phyloP scores from a whole-genome alignment of 192 early-diverging fungal genomes.

The Helicostylum pulchrum region DNA sequence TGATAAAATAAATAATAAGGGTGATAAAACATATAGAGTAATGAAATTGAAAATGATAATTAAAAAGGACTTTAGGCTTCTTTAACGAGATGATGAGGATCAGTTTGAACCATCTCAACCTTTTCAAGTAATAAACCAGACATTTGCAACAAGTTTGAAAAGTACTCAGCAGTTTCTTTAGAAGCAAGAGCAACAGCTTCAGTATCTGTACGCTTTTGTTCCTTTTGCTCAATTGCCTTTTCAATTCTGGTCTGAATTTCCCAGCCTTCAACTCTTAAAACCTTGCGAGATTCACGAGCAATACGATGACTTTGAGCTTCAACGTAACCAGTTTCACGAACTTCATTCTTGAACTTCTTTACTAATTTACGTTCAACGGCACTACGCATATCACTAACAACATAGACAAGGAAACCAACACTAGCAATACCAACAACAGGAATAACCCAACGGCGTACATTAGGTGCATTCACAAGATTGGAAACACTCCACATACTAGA shows the following conservation, averaged over 20 bases:
- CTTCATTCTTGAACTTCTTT: slow-evolving; percentile 48
- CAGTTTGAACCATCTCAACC: slow-evolving; percentile 5
- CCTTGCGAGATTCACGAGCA: slow-evolving; percentile 58
- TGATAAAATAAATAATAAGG: no score
- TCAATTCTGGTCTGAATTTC: slow-evolving; percentile 68
- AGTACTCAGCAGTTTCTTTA: slow-evolving; percentile 7
- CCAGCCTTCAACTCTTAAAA: slow-evolving; percentile 66
- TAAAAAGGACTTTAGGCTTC: background rate
- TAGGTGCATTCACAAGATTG: slow-evolving; percentile 58
- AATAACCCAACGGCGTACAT: slow-evolving; percentile 58
- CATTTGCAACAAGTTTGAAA: slow-evolving; percentile 4
- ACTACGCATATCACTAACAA: slow-evolving; percentile 67
- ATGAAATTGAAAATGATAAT: no score
- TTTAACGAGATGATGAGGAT: background rate
- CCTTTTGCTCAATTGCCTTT: slow-evolving; percentile 69
- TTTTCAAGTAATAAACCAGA: slow-evolving; percentile 18
- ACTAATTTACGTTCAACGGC: slow-evolving; percentile 71
- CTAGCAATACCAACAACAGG: slow-evolving; percentile 58
- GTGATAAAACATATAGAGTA: no score
- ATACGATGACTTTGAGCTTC: slow-evolving; percentile 63
- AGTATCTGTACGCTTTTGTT: slow-evolving; percentile 59
- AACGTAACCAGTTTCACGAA: slow-evolving; percentile 49
- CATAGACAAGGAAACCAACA: slow-evolving; percentile 59
- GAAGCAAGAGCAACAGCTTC: slow-evolving; percentile 36
- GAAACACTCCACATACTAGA: slow-evolving; percentile 42